These are phyloP conservation scores for Fusarium odoratissimum DNA, from an alignment of 2,329 filamentous ascomycete species.

Conservation along the genomic window DNA sequence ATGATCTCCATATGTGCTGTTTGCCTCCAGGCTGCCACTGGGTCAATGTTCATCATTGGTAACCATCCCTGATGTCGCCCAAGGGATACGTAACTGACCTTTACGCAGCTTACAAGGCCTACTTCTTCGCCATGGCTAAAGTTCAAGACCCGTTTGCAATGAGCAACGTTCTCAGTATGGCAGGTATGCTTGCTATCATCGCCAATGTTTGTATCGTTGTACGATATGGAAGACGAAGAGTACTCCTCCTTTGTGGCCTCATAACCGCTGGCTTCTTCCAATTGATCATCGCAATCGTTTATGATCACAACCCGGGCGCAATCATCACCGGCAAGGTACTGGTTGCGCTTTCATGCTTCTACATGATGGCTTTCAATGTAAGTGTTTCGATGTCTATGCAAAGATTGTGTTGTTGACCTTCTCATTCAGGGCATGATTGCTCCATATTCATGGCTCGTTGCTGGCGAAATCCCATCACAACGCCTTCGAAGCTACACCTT, in stretches of 20 bases:
- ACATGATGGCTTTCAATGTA: slow-evolving; percentile 41
- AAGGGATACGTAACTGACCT: fast-evolving
- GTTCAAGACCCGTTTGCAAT: slow-evolving; percentile 39
- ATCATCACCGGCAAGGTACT: slow-evolving; percentile 31
- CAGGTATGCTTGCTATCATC: slow-evolving; percentile 37
- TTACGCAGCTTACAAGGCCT: slow-evolving; percentile 37
- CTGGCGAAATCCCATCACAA: slow-evolving; percentile 39
- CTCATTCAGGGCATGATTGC: slow-evolving; percentile 36
- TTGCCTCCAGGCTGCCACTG: slow-evolving; percentile 33
- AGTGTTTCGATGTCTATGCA: neutral
- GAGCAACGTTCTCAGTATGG: slow-evolving; percentile 41
- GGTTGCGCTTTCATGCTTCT: slow-evolving; percentile 38
- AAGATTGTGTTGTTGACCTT: neutral
- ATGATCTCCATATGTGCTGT: slow-evolving; percentile 33
- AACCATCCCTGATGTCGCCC: fast-evolving
- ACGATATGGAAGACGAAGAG: slow-evolving; percentile 32
- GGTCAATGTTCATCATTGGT: slow-evolving; percentile 44
- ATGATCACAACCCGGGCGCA: slow-evolving; percentile 30
- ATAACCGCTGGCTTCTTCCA: slow-evolving; percentile 32
- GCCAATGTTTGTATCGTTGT: slow-evolving; percentile 37
- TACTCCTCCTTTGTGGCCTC: slow-evolving; percentile 22
- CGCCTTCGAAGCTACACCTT: slow-evolving; percentile 42
- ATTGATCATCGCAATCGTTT: slow-evolving; percentile 35
- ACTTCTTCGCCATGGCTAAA: slow-evolving; percentile 41
- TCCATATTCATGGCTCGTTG: slow-evolving; percentile 40